Percentiles rank a stretch among this genome's conserved stretches.
Conservation (phyloP, 306 rosid genomes). For the Ammopiptanthus mongolicus region DNA sequence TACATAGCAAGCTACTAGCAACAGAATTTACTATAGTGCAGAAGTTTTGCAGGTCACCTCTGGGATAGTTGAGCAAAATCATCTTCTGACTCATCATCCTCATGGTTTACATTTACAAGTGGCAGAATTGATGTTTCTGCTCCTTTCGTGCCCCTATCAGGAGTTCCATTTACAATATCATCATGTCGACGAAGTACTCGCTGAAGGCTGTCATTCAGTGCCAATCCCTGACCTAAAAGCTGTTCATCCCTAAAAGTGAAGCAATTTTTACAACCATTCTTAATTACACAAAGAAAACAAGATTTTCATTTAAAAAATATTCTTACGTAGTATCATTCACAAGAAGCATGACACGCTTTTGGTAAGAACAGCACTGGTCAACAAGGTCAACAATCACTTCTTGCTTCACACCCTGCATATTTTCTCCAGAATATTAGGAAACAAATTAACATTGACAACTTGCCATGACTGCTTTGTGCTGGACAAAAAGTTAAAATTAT, state of each 20-base stretch:
- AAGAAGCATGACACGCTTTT: conserved; percentile 73
- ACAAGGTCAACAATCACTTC: conserved; percentile 74
- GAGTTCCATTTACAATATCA: conserved; percentile 42
- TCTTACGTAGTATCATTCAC: conserved; percentile 63
- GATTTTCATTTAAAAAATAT: neutral
- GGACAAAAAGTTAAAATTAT: neutral
- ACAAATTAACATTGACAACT: neutral
- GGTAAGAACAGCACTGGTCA: conserved; percentile 74
- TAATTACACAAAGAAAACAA: neutral
- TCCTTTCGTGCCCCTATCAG: conserved; percentile 20
- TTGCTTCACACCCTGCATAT: conserved; percentile 54
- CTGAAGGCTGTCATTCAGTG: conserved; percentile 63
- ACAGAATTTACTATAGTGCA: neutral
- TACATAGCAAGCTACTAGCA: neutral
- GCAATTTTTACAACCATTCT: conserved; percentile 19
- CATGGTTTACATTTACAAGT: conserved; percentile 50
- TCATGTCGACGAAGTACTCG: conserved; percentile 58
- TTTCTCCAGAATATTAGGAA: conserved; percentile 1
- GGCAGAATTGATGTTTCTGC: conserved; percentile 44
- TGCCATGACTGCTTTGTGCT: neutral
- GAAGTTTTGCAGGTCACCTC: conserved; percentile 34
- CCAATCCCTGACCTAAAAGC: conserved; percentile 59
- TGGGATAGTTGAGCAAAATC: conserved; percentile 63
- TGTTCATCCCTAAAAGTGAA: conserved; percentile 52
- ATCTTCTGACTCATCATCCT: conserved; percentile 67